These are phyloP conservation scores for Cutaneotrichosporon sp. DNA, from an alignment of 1,284 basidiomycete genomes.

Conservation along the genomic window DNA sequence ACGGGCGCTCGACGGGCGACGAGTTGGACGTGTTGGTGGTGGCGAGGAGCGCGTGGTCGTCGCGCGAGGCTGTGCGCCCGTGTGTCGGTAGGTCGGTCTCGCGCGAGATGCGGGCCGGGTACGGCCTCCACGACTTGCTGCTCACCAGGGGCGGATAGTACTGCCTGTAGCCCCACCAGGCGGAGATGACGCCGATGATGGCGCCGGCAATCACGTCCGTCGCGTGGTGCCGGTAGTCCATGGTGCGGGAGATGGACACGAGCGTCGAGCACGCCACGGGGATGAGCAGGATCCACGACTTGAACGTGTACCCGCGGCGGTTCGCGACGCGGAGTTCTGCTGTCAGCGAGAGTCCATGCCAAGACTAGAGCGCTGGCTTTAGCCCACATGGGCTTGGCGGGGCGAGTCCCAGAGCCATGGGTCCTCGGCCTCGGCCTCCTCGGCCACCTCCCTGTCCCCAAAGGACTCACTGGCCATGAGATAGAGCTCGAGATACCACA, in stretches of 20 bases:
- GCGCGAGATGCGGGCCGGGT: constrained; percentile 42
- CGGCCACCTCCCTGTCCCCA: not conserved
- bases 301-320: constrained; percentile 72
- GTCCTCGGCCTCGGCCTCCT: too few relatives aligned
- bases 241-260: constrained; percentile 82
- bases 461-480: constrained; percentile 49
- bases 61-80: not conserved
- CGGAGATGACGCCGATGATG: constrained; percentile 40
- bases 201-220: constrained; percentile 49
- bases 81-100: constrained; percentile 27
- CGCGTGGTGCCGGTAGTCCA: constrained; percentile 57
- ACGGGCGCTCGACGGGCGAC: not conserved
- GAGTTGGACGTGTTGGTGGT: not conserved
- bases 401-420: not conserved
- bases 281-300: constrained; percentile 78
- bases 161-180: constrained; percentile 50
- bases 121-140: constrained; percentile 41
- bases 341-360: constrained; percentile 54
- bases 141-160: constrained; percentile 47
- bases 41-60: not conserved
- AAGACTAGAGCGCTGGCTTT: not conserved
- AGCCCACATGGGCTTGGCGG: too few relatives aligned
- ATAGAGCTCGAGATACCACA: constrained; percentile 57
- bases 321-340: constrained; percentile 85
- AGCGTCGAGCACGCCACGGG: constrained; percentile 78